Evolutionary conservation across 129 eudicot species (phyloP), one percentile per base, ranked within the genome.

Genomic region (Helichrysum umbraculigerum): DNA sequence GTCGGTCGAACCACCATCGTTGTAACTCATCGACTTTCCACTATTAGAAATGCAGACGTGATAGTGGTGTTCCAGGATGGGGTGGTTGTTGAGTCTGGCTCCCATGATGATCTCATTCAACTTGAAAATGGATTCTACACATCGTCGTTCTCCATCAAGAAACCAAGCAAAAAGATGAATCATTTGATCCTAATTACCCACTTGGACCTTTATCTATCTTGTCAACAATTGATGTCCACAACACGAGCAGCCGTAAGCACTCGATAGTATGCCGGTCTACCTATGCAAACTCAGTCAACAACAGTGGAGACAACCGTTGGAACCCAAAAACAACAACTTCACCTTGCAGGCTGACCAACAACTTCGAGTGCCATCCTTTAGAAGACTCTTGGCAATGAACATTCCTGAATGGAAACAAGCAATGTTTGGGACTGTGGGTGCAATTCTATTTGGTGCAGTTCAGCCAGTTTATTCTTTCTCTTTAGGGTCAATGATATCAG

Each of bases 391-490:
- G 42, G 98, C 93, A 1, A 76, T 94, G 93, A 94, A 91, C 65
- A 21, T 82, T 64, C 99, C 99, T 1, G 99, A 94, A 61, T 91
- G 99, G 99, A 91, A 69, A 66, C 81, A 94, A 57, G 97, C 94
- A 4, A 12, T 66, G 5, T 20, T 83, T 0, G 99, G 97, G 72
- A 85, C 88, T 4, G n/a, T 82, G 2, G 67, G 89, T 5, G 99
- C 99, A 0, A 66, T 83, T 63, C 15, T 89, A 9, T 91, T 87
- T 7, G 99, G 99, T 22, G 99, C 96, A 0, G 42, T 94, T 75
- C 99, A 94, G 64, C 99, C 99, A 19, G n/a, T 84, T 17, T 89
- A 87, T 69, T 92, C 92, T 11, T 91, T 87, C 17, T 83, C 90
- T 6, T 73, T 91, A 89, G 99, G 99, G 44, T 89, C 97, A 1